A percentile compares a stretch with the other conserved stretches of the same genome.
Conservation (phyloP, 2,329 filamentous ascomycete genomes). For the Colletotrichum cuscutae region DNA sequence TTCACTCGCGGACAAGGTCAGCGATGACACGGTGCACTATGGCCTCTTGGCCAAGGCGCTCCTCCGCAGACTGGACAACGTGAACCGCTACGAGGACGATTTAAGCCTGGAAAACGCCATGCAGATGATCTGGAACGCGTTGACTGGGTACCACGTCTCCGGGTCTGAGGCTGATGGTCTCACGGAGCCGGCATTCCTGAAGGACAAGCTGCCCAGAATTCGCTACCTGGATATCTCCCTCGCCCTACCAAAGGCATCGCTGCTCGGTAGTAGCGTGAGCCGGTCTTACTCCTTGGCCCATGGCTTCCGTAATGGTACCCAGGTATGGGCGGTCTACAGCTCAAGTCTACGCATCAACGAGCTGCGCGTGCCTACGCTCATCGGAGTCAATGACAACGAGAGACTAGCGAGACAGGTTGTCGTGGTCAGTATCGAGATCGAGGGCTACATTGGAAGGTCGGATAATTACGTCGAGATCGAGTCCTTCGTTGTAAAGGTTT, state of each 20-base stretch:
- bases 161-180: neutral
- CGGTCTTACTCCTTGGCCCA: constrained; percentile 44
- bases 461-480: constrained; percentile 70
- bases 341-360: constrained; percentile 61
- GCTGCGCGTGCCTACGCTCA: constrained; percentile 72
- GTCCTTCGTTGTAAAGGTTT: constrained; percentile 66
- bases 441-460: constrained; percentile 53
- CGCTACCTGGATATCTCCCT: constrained; percentile 63
- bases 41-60: constrained; percentile 76
- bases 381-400: constrained; percentile 81
- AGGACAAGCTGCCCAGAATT: constrained; percentile 42
- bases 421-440: constrained; percentile 70
- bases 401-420: constrained; percentile 73
- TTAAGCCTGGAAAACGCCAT: constrained; percentile 37
- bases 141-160: constrained; percentile 44
- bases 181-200: constrained; percentile 36
- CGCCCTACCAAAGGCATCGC: constrained; percentile 73
- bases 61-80: constrained; percentile 54
- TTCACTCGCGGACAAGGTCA: constrained; percentile 68
- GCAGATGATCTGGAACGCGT: constrained; percentile 45
- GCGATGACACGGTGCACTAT: constrained; percentile 80
- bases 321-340: constrained; percentile 23
- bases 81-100: constrained; percentile 6
- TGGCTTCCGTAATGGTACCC: constrained; percentile 1
- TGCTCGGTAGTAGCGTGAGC: constrained; percentile 70